phyloP scores from a whole-genome alignment of 352 stramenopile genomes.

The Globisporangium okanoganense region DNA sequence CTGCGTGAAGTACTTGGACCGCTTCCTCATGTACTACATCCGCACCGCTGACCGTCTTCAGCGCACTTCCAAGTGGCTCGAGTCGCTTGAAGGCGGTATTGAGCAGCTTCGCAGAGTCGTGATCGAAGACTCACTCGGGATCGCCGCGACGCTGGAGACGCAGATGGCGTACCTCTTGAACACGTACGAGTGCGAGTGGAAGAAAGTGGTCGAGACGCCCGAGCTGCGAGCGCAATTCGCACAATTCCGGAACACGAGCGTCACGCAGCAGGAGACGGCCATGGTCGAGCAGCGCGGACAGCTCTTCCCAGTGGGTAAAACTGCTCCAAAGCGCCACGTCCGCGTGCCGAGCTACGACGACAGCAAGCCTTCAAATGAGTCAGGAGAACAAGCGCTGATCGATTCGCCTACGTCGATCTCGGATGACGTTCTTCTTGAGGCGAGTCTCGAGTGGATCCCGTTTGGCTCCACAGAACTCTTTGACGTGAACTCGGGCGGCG shows the following conservation, averaged over 20 bases:
- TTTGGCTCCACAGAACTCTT: constrained; percentile 77
- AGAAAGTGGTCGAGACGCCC: constrained; percentile 87
- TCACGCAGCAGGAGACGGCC: constrained; percentile 55
- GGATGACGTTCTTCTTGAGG: constrained; percentile 7
- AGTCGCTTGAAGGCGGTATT: constrained; percentile 69
- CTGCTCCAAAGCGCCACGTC: constrained; percentile 52
- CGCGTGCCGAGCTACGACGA: constrained; percentile 42
- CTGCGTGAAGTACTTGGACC: constrained; percentile 85
- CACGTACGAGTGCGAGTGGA: constrained; percentile 94
- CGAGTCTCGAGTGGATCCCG: constrained; percentile 57
- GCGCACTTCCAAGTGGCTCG: constrained; percentile 88
- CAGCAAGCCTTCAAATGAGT: constrained; percentile 1
- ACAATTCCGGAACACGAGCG: constrained; percentile 90
- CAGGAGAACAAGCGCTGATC: background rate
- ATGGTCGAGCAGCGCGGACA: constrained; percentile 81
- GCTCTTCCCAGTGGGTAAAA: constrained; percentile 72
- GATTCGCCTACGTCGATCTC: constrained; percentile 38
- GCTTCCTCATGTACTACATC: constrained; percentile 92
- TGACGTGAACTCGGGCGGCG: constrained; percentile 73
- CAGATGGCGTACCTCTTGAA: constrained; percentile 90
- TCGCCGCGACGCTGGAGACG: constrained; percentile 67
- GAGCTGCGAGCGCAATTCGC: constrained; percentile 77
- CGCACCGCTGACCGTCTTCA: constrained; percentile 68
- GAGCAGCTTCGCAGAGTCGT: constrained; percentile 58
- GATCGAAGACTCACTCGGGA: constrained; percentile 88